Conservation (phyloP, 2,329 filamentous ascomycete species). For the Aspergillus fijiensis region DNA sequence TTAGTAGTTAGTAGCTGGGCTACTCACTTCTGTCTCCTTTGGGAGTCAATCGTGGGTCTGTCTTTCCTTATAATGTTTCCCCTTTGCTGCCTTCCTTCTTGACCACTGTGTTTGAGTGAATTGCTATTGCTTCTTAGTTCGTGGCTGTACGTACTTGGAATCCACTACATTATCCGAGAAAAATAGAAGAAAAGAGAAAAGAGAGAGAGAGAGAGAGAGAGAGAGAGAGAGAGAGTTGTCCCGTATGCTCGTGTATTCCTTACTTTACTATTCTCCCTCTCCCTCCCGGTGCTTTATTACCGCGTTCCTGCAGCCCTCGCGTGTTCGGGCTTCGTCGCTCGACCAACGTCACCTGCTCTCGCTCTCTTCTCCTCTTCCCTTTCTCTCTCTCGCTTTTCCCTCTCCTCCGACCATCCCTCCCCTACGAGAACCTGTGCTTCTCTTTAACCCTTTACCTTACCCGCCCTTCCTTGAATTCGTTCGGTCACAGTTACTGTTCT, state of each 20-base stretch:
- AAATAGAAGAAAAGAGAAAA: neutral
- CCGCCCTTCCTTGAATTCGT: constrained; percentile 17
- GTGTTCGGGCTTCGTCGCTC: constrained; percentile 33
- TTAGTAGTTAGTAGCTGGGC: too few species aligned
- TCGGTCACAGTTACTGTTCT: constrained; percentile 21
- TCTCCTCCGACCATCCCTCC: constrained; percentile 16
- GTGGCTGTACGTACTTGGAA: constrained; percentile 9
- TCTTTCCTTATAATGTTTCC: too few species aligned
- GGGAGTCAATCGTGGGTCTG: neutral
- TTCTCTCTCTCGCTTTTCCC: constrained; percentile 21
- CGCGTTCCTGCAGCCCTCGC: constrained; percentile 32
- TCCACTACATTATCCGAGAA: constrained; percentile 10
- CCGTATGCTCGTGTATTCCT: constrained; percentile 19
- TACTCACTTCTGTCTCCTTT: constrained; percentile 10
- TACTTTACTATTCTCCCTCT: constrained; percentile 16
- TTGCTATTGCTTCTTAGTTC: constrained; percentile 1
- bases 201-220: neutral
- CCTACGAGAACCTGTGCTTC: constrained; percentile 12
- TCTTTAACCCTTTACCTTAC: constrained; percentile 11
- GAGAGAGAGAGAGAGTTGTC: constrained; percentile 6
- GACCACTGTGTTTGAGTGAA: neutral
- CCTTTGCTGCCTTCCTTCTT: neutral
- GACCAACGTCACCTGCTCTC: constrained; percentile 35
- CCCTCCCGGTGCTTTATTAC: constrained; percentile 26
- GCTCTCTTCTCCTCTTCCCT: constrained; percentile 6